phyloP scores from a whole-genome alignment of 2,329 filamentous ascomycete species.

The Fusarium phyllophilum region DNA sequence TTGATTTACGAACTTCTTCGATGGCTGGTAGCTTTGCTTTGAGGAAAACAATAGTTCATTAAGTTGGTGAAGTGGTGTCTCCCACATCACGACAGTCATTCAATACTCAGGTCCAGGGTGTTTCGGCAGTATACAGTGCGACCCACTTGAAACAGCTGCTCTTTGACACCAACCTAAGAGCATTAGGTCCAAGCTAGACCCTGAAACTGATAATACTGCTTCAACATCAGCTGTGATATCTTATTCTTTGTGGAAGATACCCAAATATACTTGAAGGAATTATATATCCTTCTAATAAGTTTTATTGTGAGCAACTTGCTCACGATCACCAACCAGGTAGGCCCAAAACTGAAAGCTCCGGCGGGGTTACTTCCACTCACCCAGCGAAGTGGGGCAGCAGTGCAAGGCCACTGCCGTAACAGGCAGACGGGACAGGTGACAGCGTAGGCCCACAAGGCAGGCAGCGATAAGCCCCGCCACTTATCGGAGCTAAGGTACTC shows the following conservation, averaged over 20 bases:
- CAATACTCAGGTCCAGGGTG: neutral
- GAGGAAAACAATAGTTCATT: neutral
- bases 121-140: constrained; percentile 30
- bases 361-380: constrained; percentile 14
- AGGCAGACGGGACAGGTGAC: constrained; percentile 44
- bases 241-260: neutral
- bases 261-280: neutral
- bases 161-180: neutral
- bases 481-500: constrained; percentile 37
- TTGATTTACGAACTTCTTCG: neutral
- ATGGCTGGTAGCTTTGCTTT: neutral
- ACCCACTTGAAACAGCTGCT: constrained; percentile 1
- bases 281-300: neutral
- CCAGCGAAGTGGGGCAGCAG: constrained; percentile 46
- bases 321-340: neutral
- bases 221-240: neutral
- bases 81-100: neutral
- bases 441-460: constrained; percentile 19
- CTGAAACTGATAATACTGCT: constrained; percentile 9
- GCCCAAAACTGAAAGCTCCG: neutral
- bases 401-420: constrained; percentile 44
- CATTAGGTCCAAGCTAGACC: constrained; percentile 2
- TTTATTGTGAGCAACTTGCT: neutral
- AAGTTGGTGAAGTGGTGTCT: neutral
- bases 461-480: constrained; percentile 44